A percentile compares a stretch with the other conserved stretches of the same genome.
Conservation (phyloP, 2,329 filamentous ascomycete species). For the Diaporthe ilicicola region DNA sequence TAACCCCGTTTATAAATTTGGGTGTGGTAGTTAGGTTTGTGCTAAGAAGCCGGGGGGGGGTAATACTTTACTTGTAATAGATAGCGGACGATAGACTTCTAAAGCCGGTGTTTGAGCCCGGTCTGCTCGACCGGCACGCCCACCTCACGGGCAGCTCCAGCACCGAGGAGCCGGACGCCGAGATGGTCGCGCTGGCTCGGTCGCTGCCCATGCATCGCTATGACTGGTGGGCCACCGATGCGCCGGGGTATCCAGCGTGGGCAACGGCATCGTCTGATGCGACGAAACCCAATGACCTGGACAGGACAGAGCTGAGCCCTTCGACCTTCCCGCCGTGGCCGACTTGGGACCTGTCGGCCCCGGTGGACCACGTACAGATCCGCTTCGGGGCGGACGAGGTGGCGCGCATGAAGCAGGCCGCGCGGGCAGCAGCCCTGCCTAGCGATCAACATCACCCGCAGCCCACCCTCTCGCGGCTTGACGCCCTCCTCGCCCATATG, state of each 20-base stretch:
- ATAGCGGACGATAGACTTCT: no score
- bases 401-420: conserved; percentile 42
- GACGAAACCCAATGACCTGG: conserved; percentile 36
- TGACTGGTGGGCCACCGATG: conserved; percentile 53
- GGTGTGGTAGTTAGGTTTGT: no score
- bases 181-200: conserved; percentile 41
- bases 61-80: no score
- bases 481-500: conserved; percentile 55
- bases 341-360: conserved; percentile 49
- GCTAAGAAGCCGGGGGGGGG: no score
- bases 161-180: conserved; percentile 39
- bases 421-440: conserved; percentile 29
- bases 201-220: conserved; percentile 54
- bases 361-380: conserved; percentile 46
- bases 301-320: conserved; percentile 36
- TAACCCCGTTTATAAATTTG: no score
- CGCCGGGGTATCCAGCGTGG: conserved; percentile 42
- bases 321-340: conserved; percentile 49
- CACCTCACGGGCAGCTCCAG: conserved; percentile 36
- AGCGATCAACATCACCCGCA: background rate
- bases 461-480: conserved; percentile 49
- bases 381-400: conserved; percentile 49
- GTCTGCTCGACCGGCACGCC: conserved; percentile 48
- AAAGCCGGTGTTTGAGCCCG: conserved; percentile 50
- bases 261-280: conserved; percentile 38